Conservation (phyloP, 2,329 filamentous ascomycete genomes). For the Cladosporium sp. region DNA sequence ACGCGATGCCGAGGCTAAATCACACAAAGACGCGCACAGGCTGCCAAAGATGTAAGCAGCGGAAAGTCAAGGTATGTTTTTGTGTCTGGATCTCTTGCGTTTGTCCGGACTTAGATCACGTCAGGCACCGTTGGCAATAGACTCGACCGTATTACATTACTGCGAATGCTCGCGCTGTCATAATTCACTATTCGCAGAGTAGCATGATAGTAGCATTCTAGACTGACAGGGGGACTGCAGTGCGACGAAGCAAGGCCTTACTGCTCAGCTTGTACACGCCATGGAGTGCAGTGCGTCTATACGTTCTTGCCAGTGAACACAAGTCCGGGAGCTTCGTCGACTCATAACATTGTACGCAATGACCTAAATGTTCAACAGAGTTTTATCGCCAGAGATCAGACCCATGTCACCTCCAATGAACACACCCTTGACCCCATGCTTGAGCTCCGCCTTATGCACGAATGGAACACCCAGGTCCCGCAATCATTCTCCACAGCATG, state of each 20-base stretch:
- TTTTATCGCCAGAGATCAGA: background rate
- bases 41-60: conserved; percentile 30
- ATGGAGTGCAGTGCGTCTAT: conserved; percentile 32
- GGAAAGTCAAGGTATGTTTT: conserved; percentile 29
- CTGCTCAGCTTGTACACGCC: conserved; percentile 30
- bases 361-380: background rate
- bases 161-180: background rate
- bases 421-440: conserved; percentile 24
- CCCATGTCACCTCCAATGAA: background rate
- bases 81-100: background rate
- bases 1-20: conserved; percentile 28
- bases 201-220: background rate
- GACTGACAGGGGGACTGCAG: conserved; percentile 7
- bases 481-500: conserved; percentile 29
- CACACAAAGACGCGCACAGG: conserved; percentile 30
- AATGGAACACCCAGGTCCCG: conserved; percentile 32
- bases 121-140: background rate
- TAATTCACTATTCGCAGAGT: background rate
- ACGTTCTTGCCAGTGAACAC: background rate
- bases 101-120: background rate
- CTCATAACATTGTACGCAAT: background rate
- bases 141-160: background rate
- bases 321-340: background rate
- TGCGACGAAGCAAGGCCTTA: conserved; percentile 31
- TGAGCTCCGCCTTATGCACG: conserved; percentile 33